phyloP scores from a whole-genome alignment of 2,329 filamentous ascomycete genomes.

The Pseudopithomyces chartarum region DNA sequence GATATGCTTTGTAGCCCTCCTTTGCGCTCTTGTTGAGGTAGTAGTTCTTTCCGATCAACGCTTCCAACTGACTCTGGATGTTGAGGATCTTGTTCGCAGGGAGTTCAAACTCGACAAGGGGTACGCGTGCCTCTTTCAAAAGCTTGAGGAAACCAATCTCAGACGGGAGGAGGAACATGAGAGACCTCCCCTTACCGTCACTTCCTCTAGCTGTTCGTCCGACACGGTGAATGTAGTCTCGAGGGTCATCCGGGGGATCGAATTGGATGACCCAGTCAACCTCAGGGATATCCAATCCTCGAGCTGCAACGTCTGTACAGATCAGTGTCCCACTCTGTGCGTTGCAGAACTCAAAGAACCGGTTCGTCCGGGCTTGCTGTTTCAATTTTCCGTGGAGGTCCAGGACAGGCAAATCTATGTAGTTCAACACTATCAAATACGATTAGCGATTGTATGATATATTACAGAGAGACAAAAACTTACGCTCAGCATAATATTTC shows the following conservation, averaged over 20 bases:
- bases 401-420: conserved; percentile 90
- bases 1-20: conserved; percentile 82
- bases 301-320: conserved; percentile 93
- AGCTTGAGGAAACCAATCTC: conserved; percentile 93
- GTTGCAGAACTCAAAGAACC: conserved; percentile 95
- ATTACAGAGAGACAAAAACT: conserved; percentile 3
- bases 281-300: conserved; percentile 92
- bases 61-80: conserved; percentile 76
- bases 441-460: conserved; percentile 80
- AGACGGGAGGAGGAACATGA: conserved; percentile 91
- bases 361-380: conserved; percentile 98
- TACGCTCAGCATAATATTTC: conserved; percentile 83
- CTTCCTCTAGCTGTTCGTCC: conserved; percentile 89
- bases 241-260: conserved; percentile 79
- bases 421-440: conserved; percentile 73
- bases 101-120: conserved; percentile 95
- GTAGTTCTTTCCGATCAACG: conserved; percentile 93
- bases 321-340: conserved; percentile 85
- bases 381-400: conserved; percentile 93
- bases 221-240: conserved; percentile 76
- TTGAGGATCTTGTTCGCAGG: conserved; percentile 87
- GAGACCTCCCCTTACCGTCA: conserved; percentile 80
- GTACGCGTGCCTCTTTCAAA: conserved; percentile 88
- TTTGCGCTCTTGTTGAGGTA: conserved; percentile 88
- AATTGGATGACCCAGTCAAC: conserved; percentile 84